These are phyloP conservation scores for Talaromyces piceae DNA, from an alignment of 2,329 filamentous ascomycete species.

Conservation along the genomic window DNA sequence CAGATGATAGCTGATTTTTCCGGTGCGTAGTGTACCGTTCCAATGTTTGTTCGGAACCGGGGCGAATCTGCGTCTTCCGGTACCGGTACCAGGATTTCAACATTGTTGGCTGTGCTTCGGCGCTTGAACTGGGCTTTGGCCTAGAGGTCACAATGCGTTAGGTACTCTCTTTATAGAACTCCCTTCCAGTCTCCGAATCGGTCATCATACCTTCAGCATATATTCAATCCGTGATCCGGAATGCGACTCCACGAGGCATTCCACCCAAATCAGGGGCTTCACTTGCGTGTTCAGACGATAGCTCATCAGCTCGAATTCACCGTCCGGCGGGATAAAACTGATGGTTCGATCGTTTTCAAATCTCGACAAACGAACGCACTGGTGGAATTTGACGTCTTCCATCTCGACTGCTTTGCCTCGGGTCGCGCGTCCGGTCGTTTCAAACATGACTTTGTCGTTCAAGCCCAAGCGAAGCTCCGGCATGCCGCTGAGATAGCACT, in stretches of 20 bases:
- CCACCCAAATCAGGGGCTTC: constrained; percentile 97
- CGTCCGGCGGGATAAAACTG: constrained; percentile 96
- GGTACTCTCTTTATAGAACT: not conserved
- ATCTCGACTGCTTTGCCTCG: constrained; percentile 97
- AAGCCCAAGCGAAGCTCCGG: constrained; percentile 86
- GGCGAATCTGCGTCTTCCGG: constrained; percentile 95
- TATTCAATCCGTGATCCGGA: constrained; percentile 95
- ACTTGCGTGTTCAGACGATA: constrained; percentile 98
- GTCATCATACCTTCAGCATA: constrained; percentile 71
- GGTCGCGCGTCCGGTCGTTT: constrained; percentile 89
- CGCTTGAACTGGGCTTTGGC: constrained; percentile 97
- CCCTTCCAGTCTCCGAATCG: not conserved
- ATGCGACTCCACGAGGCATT: constrained; percentile 94
- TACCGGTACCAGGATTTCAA: constrained; percentile 94
- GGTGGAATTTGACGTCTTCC: constrained; percentile 99
- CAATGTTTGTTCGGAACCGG: constrained; percentile 94
- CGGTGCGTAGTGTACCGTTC: constrained; percentile 92
- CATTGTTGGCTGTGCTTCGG: constrained; percentile 94
- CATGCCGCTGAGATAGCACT: constrained; percentile 98
- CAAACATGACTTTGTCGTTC: constrained; percentile 99
- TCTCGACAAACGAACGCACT: constrained; percentile 87
- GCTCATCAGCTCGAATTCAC: constrained; percentile 98
- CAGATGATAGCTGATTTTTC: constrained; percentile 97
- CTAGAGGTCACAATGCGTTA: constrained; percentile 24
- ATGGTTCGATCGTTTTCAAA: constrained; percentile 99